Percentiles rank a stretch among this genome's conserved stretches.
Conservation (phyloP, 192 early-diverging fungal species). For the Backusella liffmaniae region DNA sequence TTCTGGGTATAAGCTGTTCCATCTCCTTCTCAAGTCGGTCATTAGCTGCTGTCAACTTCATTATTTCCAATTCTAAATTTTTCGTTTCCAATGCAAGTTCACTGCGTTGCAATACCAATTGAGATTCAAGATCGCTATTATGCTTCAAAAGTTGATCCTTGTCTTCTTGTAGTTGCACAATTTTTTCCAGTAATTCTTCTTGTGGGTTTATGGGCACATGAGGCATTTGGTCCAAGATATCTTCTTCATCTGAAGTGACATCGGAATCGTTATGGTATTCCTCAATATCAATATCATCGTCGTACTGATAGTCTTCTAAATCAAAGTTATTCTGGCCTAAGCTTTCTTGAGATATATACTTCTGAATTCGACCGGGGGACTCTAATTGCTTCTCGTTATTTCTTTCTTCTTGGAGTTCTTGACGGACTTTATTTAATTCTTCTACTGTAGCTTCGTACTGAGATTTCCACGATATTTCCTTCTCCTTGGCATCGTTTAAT, state of each 20-base stretch:
- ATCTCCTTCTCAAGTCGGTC: conserved; percentile 40
- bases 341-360: background rate
- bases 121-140: conserved; percentile 29
- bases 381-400: background rate
- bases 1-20: conserved; percentile 35
- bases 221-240: background rate
- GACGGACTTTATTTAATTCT: background rate
- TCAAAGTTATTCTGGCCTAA: background rate
- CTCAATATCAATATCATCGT: background rate
- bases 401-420: background rate
- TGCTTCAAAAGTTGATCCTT: conserved; percentile 31
- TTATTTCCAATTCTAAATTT: conserved; percentile 29
- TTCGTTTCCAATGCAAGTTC: conserved; percentile 26
- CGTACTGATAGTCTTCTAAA: background rate
- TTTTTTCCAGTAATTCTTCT: conserved; percentile 18
- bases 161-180: conserved; percentile 21
- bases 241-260: background rate
- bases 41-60: conserved; percentile 34
- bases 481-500: background rate
- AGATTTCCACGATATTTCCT: background rate
- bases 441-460: conserved; percentile 8
- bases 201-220: background rate
- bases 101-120: conserved; percentile 24
- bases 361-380: background rate
- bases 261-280: background rate